These are phyloP conservation scores for Termitomyces sp. DNA, from an alignment of 768 basidiomycete genomes.

Conservation along the genomic window DNA sequence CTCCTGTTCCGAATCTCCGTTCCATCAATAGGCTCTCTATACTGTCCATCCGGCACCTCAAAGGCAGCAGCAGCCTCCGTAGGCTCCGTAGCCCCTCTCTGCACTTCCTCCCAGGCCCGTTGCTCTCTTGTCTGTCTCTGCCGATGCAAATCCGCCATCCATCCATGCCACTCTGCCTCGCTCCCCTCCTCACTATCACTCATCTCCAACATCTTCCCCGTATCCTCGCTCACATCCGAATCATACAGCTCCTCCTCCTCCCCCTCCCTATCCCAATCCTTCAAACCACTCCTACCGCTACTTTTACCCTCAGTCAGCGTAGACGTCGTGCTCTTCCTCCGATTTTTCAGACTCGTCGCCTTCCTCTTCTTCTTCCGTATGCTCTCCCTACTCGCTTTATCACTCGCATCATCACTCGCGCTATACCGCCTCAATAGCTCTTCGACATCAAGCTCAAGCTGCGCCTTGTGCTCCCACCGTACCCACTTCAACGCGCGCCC, in stretches of 20 bases:
- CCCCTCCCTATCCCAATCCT: conserved; percentile 3
- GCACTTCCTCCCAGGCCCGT: conserved; percentile 7
- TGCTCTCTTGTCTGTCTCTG: conserved; percentile 21
- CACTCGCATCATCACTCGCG: conserved; percentile 4
- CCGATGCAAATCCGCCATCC: conserved; percentile 50
- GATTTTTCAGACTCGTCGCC: conserved; percentile 14
- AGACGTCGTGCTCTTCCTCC: conserved; percentile 15
- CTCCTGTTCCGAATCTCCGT: conserved; percentile 14
- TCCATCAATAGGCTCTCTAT: neutral
- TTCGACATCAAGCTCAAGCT: conserved; percentile 15
- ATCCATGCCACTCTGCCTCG: conserved; percentile 64
- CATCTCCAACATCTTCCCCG: conserved; percentile 15
- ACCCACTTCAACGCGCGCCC: conserved; percentile 48
- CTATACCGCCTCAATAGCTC: conserved; percentile 16
- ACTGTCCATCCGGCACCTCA: conserved; percentile 5
- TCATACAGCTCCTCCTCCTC: conserved; percentile 8
- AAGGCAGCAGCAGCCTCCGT: neutral
- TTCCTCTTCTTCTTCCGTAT: conserved; percentile 8
- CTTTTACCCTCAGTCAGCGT: conserved; percentile 10
- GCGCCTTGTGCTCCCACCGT: conserved; percentile 18
- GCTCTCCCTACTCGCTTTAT: conserved; percentile 4
- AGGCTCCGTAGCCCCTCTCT: neutral
- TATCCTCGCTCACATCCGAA: conserved; percentile 19
- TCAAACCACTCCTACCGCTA: neutral
- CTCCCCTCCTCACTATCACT: conserved; percentile 40